A percentile compares a stretch with the other conserved stretches of the same genome.
phyloP scores from a whole-genome alignment of 106 monocot genomes.

The Dendrobium officinale region DNA sequence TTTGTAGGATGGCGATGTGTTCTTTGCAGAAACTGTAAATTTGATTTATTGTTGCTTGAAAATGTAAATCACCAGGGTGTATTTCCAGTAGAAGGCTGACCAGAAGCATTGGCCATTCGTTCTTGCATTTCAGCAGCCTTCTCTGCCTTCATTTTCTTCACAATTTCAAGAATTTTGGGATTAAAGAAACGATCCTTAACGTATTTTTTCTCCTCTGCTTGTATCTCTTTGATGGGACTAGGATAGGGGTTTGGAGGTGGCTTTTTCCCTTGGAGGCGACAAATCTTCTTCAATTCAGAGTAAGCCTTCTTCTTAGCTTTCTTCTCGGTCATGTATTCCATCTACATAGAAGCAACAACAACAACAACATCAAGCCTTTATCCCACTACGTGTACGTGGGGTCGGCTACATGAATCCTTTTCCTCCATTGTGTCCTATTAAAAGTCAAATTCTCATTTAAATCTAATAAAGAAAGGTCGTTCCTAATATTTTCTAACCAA shows the following conservation, averaged over 20 bases:
- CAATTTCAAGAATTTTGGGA: constrained; percentile 64
- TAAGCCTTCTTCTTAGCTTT: constrained; percentile 90
- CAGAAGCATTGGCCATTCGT: neutral
- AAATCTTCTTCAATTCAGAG: constrained; percentile 56
- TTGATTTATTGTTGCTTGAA: neutral
- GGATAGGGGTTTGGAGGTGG: constrained; percentile 84
- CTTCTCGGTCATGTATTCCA: constrained; percentile 78
- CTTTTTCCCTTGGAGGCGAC: constrained; percentile 50
- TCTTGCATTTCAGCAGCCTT: constrained; percentile 27
- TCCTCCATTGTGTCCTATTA: too few species aligned
- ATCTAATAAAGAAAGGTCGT: too few species aligned
- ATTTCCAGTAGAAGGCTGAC: neutral
- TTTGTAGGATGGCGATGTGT: neutral
- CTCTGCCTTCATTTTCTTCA: constrained; percentile 64
- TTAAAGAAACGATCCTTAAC: constrained; percentile 75
- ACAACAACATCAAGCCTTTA: too few species aligned
- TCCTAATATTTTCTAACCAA: too few species aligned
- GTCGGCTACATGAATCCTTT: too few species aligned
- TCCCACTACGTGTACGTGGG: too few species aligned
- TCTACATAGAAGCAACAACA: constrained; percentile 26
- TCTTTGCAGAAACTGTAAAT: neutral
- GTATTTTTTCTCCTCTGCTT: constrained; percentile 65
- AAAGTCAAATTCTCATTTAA: too few species aligned
- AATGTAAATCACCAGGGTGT: neutral
- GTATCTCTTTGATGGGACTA: constrained; percentile 84